Evolutionary conservation across 176 grass and related monocot species (phyloP).

Genomic region (Calamus simplicifolius): DNA sequence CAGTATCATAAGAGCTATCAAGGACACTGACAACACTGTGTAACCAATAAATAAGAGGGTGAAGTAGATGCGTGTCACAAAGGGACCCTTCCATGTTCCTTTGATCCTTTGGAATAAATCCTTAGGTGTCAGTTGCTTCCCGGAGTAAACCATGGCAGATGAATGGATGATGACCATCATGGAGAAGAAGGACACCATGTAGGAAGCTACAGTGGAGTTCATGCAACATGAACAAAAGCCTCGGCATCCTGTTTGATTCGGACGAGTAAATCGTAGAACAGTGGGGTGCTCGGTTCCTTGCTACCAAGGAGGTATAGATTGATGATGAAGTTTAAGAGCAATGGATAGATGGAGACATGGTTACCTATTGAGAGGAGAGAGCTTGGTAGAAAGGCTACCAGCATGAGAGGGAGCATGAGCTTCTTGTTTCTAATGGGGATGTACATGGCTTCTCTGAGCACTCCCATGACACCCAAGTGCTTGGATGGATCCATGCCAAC

Average conservation of each 20-base stretch:
- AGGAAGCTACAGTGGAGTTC: slow-evolving; percentile 1
- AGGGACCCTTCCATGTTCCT: slow-evolving; percentile 12
- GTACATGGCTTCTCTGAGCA: slow-evolving; percentile 22
- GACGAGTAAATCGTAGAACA: slow-evolving; percentile 23
- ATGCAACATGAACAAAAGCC: not conserved
- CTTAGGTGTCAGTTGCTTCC: not conserved
- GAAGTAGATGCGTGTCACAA: slow-evolving; percentile 19
- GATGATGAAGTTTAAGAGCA: slow-evolving; percentile 20
- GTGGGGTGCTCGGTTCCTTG: slow-evolving; percentile 25
- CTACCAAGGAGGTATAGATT: slow-evolving; percentile 18
- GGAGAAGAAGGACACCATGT: slow-evolving; percentile 8
- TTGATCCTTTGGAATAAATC: slow-evolving; percentile 15
- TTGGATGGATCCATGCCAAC: slow-evolving; percentile 15
- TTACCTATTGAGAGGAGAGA: no score
- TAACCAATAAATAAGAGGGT: slow-evolving; percentile 22
- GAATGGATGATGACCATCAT: slow-evolving; percentile 11
- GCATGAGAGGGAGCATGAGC: slow-evolving; percentile 25
- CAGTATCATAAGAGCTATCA: slow-evolving; percentile 15
- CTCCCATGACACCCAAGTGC: not conserved
- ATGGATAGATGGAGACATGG: not conserved
- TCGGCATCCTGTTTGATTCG: slow-evolving; percentile 12
- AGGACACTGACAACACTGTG: slow-evolving; percentile 12
- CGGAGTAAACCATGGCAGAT: slow-evolving; percentile 10
- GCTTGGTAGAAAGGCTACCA: slow-evolving; percentile 3
- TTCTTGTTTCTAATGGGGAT: slow-evolving; percentile 21